A percentile compares a stretch with the other conserved stretches of the same genome.
Conservation (phyloP, 257 asterid species). For the Verbena officinalis region DNA sequence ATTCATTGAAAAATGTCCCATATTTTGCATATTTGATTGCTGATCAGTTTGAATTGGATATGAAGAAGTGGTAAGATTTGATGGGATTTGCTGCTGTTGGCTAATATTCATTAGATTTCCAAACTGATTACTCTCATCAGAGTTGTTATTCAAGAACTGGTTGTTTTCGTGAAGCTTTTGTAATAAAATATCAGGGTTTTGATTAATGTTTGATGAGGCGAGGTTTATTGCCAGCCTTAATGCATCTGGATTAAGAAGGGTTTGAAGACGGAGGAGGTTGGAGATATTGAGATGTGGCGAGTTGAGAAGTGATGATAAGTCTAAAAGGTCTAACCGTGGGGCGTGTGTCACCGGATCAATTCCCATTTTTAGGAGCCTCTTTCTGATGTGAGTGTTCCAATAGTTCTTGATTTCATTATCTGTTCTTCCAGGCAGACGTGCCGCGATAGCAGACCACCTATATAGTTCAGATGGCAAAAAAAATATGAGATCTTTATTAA, state of each 20-base stretch:
- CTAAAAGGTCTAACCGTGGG: conserved; percentile 69
- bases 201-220: conserved; percentile 36
- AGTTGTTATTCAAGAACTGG: conserved; percentile 41
- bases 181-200: conserved; percentile 44
- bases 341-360: conserved; percentile 89
- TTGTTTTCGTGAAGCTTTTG: conserved; percentile 54
- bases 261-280: conserved; percentile 63
- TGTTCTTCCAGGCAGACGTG: conserved; percentile 78
- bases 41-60: too few species aligned
- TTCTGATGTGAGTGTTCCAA: conserved; percentile 74
- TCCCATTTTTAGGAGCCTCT: conserved; percentile 71
- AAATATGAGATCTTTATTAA: conserved; percentile 2
- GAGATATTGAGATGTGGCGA: conserved; percentile 59
- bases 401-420: conserved; percentile 96
- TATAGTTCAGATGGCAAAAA: neutral
- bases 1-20: conserved; percentile 38
- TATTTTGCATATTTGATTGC: too few species aligned
- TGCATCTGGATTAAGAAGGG: conserved; percentile 70
- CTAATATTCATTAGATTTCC: conserved; percentile 38
- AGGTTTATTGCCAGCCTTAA: conserved; percentile 51
- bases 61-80: conserved; percentile 30
- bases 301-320: conserved; percentile 59
- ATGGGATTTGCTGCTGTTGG: conserved; percentile 48
- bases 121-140: conserved; percentile 46
- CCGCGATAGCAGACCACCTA: conserved; percentile 93